These are phyloP conservation scores for Barnettozyma botsteinii DNA, from an alignment of 805 yeast species.

Conservation along the genomic window DNA sequence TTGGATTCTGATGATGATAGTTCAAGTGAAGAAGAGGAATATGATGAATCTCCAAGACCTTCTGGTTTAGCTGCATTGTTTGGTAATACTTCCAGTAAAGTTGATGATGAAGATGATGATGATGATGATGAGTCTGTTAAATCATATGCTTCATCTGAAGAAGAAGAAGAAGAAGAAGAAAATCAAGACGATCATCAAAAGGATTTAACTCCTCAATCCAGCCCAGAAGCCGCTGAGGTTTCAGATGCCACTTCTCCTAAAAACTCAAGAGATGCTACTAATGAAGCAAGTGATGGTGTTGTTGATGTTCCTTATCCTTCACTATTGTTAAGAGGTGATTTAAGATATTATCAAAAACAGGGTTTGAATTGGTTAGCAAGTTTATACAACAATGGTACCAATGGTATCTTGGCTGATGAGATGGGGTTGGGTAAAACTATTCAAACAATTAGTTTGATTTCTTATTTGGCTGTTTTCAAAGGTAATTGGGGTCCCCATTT, in stretches of 20 bases:
- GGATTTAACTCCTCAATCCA: slow-evolving; percentile 22
- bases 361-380: slow-evolving; percentile 98
- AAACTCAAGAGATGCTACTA: slow-evolving; percentile 14
- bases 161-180: slow-evolving; percentile 17
- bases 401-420: slow-evolving; percentile 97
- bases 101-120: slow-evolving; percentile 32
- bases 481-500: slow-evolving; percentile 97
- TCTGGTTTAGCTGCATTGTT: slow-evolving; percentile 34
- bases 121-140: slow-evolving; percentile 33
- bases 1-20: slow-evolving; percentile 26
- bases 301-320: slow-evolving; percentile 77
- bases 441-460: slow-evolving; percentile 82
- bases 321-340: slow-evolving; percentile 62
- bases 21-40: slow-evolving; percentile 21
- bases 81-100: slow-evolving; percentile 24
- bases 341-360: slow-evolving; percentile 90
- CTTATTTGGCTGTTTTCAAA: slow-evolving; percentile 89
- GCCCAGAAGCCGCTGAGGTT: slow-evolving; percentile 6
- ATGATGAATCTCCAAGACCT: slow-evolving; percentile 15
- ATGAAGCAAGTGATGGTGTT: slow-evolving; percentile 32
- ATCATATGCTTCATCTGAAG: slow-evolving; percentile 22
- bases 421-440: slow-evolving; percentile 98
- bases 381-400: slow-evolving; percentile 83
- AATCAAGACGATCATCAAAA: slow-evolving; percentile 11
- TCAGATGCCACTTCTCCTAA: background rate